Conservation (phyloP, 2,329 filamentous ascomycete genomes). For the Pseudogymnoascus sp. region DNA sequence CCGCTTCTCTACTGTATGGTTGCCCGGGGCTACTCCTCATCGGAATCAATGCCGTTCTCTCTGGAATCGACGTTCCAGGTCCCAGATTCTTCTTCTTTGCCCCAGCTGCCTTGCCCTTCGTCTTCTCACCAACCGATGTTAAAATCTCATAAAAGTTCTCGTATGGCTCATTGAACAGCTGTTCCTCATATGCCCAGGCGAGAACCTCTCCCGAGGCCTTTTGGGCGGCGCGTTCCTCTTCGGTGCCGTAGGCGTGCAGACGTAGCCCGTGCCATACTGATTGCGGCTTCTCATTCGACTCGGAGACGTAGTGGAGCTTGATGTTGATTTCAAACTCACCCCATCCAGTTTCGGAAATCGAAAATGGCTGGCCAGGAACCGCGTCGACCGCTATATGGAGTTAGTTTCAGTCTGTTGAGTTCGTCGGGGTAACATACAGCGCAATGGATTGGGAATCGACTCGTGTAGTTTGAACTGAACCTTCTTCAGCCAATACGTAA, state of each 20-base stretch:
- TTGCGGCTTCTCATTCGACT: slow-evolving; percentile 86
- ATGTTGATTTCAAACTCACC: slow-evolving; percentile 97
- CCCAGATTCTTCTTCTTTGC: slow-evolving; percentile 37
- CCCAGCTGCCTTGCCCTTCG: slow-evolving; percentile 44
- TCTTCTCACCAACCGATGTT: slow-evolving; percentile 59
- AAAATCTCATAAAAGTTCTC: slow-evolving; percentile 84
- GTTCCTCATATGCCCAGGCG: slow-evolving; percentile 82
- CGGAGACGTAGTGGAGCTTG: slow-evolving; percentile 84
- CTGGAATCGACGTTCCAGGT: slow-evolving; percentile 37
- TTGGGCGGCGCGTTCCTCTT: slow-evolving; percentile 57
- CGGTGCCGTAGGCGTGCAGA: slow-evolving; percentile 82
- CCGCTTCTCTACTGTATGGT: slow-evolving; percentile 66
- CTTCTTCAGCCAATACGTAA: slow-evolving; percentile 92
- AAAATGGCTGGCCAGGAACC: slow-evolving; percentile 60
- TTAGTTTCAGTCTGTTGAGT: neutral
- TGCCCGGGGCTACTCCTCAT: slow-evolving; percentile 56
- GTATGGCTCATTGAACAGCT: slow-evolving; percentile 95
- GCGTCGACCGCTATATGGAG: slow-evolving; percentile 55
- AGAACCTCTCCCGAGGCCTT: slow-evolving; percentile 57
- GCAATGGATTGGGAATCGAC: slow-evolving; percentile 84
- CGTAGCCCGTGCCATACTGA: slow-evolving; percentile 91
- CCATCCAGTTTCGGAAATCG: slow-evolving; percentile 90
- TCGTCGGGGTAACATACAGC: slow-evolving; percentile 44
- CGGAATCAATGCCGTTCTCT: slow-evolving; percentile 69
- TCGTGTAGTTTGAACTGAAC: slow-evolving; percentile 98